phyloP scores from a whole-genome alignment of 1,139 yeast species.

The Yamadazyma trypodendri region DNA sequence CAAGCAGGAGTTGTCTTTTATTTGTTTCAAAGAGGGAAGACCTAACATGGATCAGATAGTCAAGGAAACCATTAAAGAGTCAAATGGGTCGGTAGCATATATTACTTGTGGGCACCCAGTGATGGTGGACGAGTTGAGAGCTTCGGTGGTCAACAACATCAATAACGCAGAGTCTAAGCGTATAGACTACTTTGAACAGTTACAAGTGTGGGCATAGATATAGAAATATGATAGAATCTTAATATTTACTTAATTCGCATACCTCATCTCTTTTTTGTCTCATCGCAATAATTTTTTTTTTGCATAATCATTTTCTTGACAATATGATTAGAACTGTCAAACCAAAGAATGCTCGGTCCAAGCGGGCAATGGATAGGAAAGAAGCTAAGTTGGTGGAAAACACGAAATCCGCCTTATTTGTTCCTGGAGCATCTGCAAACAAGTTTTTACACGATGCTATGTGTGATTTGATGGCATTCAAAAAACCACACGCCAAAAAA shows the following conservation, averaged over 20 bases:
- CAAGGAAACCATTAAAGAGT: constrained; percentile 30
- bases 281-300: constrained; percentile 10
- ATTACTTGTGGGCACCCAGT: constrained; percentile 50
- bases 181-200: constrained; percentile 48
- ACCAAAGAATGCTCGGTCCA: constrained; percentile 95
- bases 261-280: constrained; percentile 5
- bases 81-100: constrained; percentile 43
- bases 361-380: constrained; percentile 86
- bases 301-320: neutral
- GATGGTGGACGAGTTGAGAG: constrained; percentile 50
- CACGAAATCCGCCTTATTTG: constrained; percentile 83
- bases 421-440: constrained; percentile 84
- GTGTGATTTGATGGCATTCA: constrained; percentile 85
- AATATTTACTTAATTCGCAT: neutral
- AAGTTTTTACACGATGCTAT: constrained; percentile 83
- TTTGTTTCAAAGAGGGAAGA: constrained; percentile 47
- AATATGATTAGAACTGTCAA: constrained; percentile 22
- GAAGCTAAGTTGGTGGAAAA: constrained; percentile 90
- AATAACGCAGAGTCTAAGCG: constrained; percentile 30
- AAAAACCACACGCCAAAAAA: constrained; percentile 88
- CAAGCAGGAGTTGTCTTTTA: constrained; percentile 21
- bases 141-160: constrained; percentile 28
- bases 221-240: too few species aligned
- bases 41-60: constrained; percentile 42
- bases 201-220: constrained; percentile 41